These are phyloP conservation scores for Paramecium bursaria DNA, from an alignment of 73 alveolate genomes.

Conservation along the genomic window DNA sequence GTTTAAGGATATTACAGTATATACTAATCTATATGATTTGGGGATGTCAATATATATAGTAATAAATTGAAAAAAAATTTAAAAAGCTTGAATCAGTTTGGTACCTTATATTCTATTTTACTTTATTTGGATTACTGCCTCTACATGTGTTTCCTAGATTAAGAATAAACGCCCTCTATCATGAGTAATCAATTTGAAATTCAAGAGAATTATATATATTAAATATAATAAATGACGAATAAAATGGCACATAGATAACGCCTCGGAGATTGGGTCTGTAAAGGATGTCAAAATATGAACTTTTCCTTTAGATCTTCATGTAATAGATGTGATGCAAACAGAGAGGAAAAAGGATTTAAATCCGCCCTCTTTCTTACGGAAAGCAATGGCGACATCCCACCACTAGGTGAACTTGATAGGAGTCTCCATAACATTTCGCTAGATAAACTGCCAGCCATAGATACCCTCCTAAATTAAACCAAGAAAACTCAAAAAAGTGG, in stretches of 20 bases:
- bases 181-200: too few species aligned
- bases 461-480: conserved; percentile 12
- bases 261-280: conserved; percentile 77
- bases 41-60: conserved; percentile 20
- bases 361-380: conserved; percentile 46
- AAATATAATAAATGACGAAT: not conserved
- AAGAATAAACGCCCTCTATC: not conserved
- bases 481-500: conserved; percentile 3
- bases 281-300: conserved; percentile 72
- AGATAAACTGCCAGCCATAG: conserved; percentile 54
- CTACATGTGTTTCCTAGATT: not conserved
- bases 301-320: conserved; percentile 75
- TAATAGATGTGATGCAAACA: conserved; percentile 70
- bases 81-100: not conserved
- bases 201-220: not conserved
- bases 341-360: conserved; percentile 35
- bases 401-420: conserved; percentile 21
- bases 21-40: conserved; percentile 7
- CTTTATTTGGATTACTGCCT: not conserved
- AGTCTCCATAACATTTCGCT: not conserved
- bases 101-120: too few species aligned
- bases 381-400: conserved; percentile 59
- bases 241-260: conserved; percentile 44
- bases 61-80: not conserved
- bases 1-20: not conserved